Conservation (phyloP, 1,139 yeast genomes). For the Blastobotrys illinoisensis region DNA sequence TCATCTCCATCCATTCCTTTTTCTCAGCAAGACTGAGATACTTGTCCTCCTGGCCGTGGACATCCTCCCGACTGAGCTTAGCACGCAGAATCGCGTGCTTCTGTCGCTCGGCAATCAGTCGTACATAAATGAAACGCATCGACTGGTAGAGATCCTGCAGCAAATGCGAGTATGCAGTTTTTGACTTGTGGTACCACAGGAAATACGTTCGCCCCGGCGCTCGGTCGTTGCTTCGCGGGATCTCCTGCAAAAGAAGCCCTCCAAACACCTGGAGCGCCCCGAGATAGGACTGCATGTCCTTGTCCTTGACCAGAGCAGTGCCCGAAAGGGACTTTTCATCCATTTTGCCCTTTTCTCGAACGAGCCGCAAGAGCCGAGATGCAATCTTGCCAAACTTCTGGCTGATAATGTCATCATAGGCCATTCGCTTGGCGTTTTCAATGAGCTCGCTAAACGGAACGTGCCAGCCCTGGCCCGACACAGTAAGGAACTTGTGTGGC, state of each 20-base stretch:
- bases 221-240: constrained; percentile 86
- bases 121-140: constrained; percentile 59
- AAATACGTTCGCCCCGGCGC: constrained; percentile 87
- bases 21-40: constrained; percentile 70
- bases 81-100: constrained; percentile 65
- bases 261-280: constrained; percentile 35
- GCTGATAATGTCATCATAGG: constrained; percentile 57
- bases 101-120: constrained; percentile 50
- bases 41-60: constrained; percentile 73
- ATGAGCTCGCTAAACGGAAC: constrained; percentile 35
- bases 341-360: constrained; percentile 60
- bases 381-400: constrained; percentile 44
- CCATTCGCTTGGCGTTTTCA: constrained; percentile 43
- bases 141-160: constrained; percentile 56
- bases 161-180: constrained; percentile 44
- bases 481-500: constrained; percentile 28
- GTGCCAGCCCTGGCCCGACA: constrained; percentile 38
- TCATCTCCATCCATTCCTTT: constrained; percentile 56
- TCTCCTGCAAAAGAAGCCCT: constrained; percentile 62
- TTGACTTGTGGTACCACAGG: constrained; percentile 67
- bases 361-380: constrained; percentile 59
- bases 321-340: constrained; percentile 84
- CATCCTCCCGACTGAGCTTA: constrained; percentile 86
- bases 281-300: constrained; percentile 55
- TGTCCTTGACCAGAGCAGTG: constrained; percentile 68